Evolutionary conservation across 305 asterid genomes (phyloP), one percentile per base, ranked within the genome.

Genomic region (Withania somnifera): DNA sequence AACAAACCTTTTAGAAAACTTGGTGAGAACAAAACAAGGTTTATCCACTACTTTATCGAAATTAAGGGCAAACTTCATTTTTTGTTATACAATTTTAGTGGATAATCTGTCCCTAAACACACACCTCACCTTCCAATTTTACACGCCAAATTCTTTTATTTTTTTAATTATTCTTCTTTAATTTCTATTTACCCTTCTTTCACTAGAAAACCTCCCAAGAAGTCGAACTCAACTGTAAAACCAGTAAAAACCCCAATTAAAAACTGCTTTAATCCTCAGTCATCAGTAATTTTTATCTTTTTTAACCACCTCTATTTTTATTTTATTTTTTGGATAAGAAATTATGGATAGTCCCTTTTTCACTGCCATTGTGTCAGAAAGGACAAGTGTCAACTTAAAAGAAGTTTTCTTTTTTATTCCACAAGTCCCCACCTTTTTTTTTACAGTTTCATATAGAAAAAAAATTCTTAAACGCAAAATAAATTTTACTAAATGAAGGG

Each of bases 201-300:
- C 60, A 75, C 80, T 50, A 75, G 11, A 28, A 75, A 17, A 26
- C 80, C 61, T 50, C 80, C 45, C 80, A 75, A 28, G 42, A 75
- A 75, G 14, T 75, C 80, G 80, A 75, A 75, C 45, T 75, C 61
- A 28, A 75, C 61, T 75, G 45, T 50, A 75, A 50, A 75, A 75
- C 79, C 54, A 69, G 54, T 69, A 40, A 20, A 40, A 69, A 1
- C 20, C 78, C 17, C 79, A 73, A 73, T 47, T 2, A 15, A 47
- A 71, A 73, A 15, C 79, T 47, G 47, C 79, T 10, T 50, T 50
- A 50, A 75, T 75, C 28, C 45, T 28, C 8, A 50, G 13, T 75
- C 42, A 47, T 15, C 61, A 51, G 40, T 75, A 50, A 50, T 28
- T 64, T 11, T 45, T 3, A 11, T 61, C 20, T 30, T 61, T 28